Base-by-base conservation (phyloP, 148 eudicot species). In the Silene conica region DNA sequence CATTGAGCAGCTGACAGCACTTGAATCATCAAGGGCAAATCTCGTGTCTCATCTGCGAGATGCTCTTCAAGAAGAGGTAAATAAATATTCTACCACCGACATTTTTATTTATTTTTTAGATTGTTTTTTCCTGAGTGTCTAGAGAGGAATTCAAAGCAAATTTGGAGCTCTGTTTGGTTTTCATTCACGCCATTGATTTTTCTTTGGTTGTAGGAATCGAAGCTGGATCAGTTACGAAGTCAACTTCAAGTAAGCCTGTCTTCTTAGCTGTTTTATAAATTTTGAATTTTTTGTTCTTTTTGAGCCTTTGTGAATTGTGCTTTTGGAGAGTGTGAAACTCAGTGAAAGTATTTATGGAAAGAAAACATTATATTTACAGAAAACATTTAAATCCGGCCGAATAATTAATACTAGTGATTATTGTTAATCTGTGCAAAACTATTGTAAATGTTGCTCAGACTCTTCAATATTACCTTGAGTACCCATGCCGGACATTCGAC, bases 41-140 rank as follows among this genome's bases (percentile, higher is more conserved):
- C 97, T 94, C 52, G 88, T 94, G 38, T 86, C 93, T 23, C 85
- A 84, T 73, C 72, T 94, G 61, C 84, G 81, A 63, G 93, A 87
- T 56, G 90, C 91, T 81, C 89, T 94, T 43, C 89, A 82, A 74
- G 97, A 91, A 77, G 90, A 94, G 97, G 98, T 94, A 80, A 52
- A 67, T 58, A 23, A 61, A 14, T 46, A 72, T 52, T 11, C 67
- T 69, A 12, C 5, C 20, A 25, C 58, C 19, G 0, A 14, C 41
- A 59, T 52, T 77, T 26, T 19, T 16, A 48, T 60, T 52, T 71
- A 11, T 34, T 0, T 76, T 45, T 21, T 68, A n/a, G 38, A 16
- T 22, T 28, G 12, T 45, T 19, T 18, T 23, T 63, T 6, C 67
- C 0, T 38, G 43, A 3, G 41, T 28, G 41, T 28, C 38, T 63